Base-by-base conservation (phyloP, 1,284 basidiomycete genomes). In the Meira miltonrushii region DNA sequence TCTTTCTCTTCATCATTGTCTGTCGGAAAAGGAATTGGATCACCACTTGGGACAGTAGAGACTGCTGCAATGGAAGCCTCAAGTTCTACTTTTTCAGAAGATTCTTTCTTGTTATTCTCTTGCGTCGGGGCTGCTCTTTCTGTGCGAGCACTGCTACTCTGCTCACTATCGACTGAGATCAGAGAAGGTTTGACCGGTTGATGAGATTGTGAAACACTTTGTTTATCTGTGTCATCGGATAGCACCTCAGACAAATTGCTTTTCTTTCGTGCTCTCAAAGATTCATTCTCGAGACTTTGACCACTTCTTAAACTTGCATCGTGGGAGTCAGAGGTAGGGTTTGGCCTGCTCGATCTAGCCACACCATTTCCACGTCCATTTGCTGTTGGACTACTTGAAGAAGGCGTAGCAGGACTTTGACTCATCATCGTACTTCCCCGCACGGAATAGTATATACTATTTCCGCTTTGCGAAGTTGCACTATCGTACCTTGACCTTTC, bases 361-460 rank as follows among this genome's bases (percentile, higher is more conserved):
- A 11, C 19, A 43, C 40, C 40, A 48, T 48, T 23, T 13, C n/a
- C 23, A 12, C 12, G 12, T 19, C 17, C 17, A 23, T 13, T 25
- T 13, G 46, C 2, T 15, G 46, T 23, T 9, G 12, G 17, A 17
- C n/a, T 48, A 5, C 21, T 23, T 3, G 28, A 33, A 33, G 28
- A 33, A 33, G 28, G 28, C 28, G 28, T 33, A 17, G 57, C 61
- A 1, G 69, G 69, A 19, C 59, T 61, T 12, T 52, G 55, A 33
- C 61, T 58, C 53, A 71, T 61, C 40, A 68, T 56, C 9, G 64
- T 65, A 43, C 69, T 71, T 49, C 68, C 64, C 3, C 69, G 37
- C 13, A 69, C 67, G 25, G 71, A 71, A 39, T 73, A 67, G 44
- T 73, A 73, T 3, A 73, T 58, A 17, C 52, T 59, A 2, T 66